phyloP scores from a whole-genome alignment of 1,284 basidiomycete genomes.

The Phellinidium pouzarii region DNA sequence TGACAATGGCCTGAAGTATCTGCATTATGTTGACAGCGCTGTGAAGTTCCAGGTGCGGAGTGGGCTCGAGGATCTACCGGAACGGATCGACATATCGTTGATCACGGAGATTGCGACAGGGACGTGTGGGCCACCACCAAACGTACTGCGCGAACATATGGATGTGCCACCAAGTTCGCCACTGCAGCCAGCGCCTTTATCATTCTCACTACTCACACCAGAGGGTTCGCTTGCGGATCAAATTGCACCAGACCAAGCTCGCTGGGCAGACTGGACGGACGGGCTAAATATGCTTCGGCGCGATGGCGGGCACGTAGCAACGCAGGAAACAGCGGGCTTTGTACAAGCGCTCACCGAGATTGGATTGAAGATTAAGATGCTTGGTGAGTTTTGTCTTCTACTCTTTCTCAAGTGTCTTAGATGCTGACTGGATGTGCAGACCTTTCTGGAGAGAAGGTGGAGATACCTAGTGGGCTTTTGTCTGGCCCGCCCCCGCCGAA shows the following conservation, averaged over 20 bases:
- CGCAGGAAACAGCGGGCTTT: constrained; percentile 80
- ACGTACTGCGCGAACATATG: constrained; percentile 50
- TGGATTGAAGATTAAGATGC: constrained; percentile 87
- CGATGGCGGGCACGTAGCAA: constrained; percentile 75
- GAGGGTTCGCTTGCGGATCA: constrained; percentile 80
- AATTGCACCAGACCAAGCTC: constrained; percentile 77
- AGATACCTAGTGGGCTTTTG: constrained; percentile 73
- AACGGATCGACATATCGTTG: constrained; percentile 74
- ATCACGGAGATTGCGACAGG: constrained; percentile 74
- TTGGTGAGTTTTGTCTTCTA: constrained; percentile 50
- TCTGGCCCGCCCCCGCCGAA: constrained; percentile 70
- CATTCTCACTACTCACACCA: constrained; percentile 72
- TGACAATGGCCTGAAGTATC: constrained; percentile 68
- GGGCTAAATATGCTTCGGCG: constrained; percentile 83
- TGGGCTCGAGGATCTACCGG: constrained; percentile 81
- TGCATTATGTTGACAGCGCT: constrained; percentile 78
- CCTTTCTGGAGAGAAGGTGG: constrained; percentile 86
- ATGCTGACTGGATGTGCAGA: constrained; percentile 39
- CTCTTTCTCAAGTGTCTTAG: background rate
- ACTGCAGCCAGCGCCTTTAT: constrained; percentile 58
- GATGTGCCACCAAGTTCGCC: constrained; percentile 43
- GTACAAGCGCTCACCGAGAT: constrained; percentile 87
- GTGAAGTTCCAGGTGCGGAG: constrained; percentile 72
- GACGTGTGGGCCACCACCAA: constrained; percentile 68
- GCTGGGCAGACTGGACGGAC: constrained; percentile 96